Percentiles rank a stretch among this genome's conserved stretches.
Conservation (phyloP, 441 rosid genomes). For the Metrosideros polymorpha region DNA sequence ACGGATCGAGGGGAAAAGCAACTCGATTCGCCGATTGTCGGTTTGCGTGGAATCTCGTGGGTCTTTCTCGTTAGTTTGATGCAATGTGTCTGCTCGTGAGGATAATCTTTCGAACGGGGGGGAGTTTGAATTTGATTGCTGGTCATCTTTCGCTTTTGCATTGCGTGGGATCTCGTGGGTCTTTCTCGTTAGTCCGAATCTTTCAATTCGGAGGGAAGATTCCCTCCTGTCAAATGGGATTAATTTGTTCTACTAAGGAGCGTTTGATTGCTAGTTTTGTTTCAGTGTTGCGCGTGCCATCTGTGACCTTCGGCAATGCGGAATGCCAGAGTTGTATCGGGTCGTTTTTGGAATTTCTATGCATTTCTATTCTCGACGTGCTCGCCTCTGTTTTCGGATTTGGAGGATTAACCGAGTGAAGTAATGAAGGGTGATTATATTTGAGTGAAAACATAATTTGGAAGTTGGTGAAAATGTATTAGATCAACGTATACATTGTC, state of each 20-base stretch:
- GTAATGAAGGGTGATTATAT: not conserved
- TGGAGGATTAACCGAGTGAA: not conserved
- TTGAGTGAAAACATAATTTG: not conserved
- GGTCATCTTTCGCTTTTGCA: not conserved
- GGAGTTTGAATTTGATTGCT: not conserved
- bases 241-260: not conserved
- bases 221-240: not conserved
- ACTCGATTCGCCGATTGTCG: not conserved
- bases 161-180: too few species aligned
- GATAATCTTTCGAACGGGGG: not conserved
- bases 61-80: too few species aligned
- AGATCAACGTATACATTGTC: not conserved
- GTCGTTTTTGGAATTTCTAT: not conserved
- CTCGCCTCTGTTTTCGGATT: not conserved
- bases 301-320: not conserved
- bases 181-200: too few species aligned
- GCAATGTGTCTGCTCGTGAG: not conserved
- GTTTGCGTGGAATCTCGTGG: too few species aligned
- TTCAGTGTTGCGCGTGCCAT: not conserved
- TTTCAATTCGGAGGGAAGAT: too few species aligned
- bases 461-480: not conserved
- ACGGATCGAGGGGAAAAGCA: not conserved
- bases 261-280: not conserved
- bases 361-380: not conserved
- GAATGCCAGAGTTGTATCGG: not conserved